Evolutionary conservation across 192 early-diverging fungal species (phyloP), one percentile per base, ranked within the genome.

Genomic region (Coemansia sp.): DNA sequence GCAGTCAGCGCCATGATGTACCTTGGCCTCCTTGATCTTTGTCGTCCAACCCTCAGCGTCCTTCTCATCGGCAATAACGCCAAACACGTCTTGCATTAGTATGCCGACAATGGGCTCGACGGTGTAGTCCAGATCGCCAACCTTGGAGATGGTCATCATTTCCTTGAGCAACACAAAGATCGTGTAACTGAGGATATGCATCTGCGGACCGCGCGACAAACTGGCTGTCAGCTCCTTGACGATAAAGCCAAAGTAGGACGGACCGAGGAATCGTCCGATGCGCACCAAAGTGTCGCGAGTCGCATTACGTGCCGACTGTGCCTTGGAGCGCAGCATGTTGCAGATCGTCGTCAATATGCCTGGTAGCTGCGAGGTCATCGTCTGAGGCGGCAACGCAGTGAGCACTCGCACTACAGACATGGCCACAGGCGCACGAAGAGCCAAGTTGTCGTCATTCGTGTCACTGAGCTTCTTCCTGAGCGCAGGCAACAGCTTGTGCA

Each of bases 101-200:
- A 99, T 87, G 30, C 86, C 73, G 3, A 92, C 85, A 38, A 98
- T 75, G 16, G 82, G 81, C 42, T 86, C 86, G 14, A 96, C 70
- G 50, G 93, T 93, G 58, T 89, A 86, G 75, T 99, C 95, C 26
- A 98, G 72, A 4, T 88, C 86, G 28, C 93, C 93, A 2, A 90
- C 85, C 19, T 83, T 67, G 19, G 89, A 35, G 6, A 74, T 84
- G 19, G 86, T 82, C 26, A 87, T 69, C 40, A 95, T 80, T 52
- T 88, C 88, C 23, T 81, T 81, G n/a, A 98, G 72, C 72, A 99
- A 76, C 4, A 91, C 79, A 68, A 98, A 92, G 57, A 97, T 67
- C 1, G 97, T 98, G 78, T 90, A 98, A 44, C 93, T 94, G n/a
- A 99, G 88, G 14, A 99, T 93, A 76, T 99, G 97, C 37, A 93